These are phyloP conservation scores for Stemphylium vesicarium DNA, from an alignment of 2,329 filamentous ascomycete species.

Conservation along the genomic window DNA sequence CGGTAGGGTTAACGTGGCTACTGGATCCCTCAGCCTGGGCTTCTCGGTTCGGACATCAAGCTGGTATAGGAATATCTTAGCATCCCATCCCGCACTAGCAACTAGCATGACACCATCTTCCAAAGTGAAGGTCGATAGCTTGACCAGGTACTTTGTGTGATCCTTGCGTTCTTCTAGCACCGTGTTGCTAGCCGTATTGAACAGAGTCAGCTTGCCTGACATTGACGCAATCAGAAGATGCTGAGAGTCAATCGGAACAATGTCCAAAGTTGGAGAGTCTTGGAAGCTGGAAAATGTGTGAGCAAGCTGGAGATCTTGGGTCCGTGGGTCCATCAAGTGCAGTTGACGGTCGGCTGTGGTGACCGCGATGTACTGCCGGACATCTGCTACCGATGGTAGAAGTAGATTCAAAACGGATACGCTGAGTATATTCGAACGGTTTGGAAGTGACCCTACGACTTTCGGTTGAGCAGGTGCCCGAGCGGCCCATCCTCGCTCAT, in stretches of 20 bases:
- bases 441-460: constrained; percentile 52
- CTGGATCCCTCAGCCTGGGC: constrained; percentile 46
- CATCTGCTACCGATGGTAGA: constrained; percentile 15
- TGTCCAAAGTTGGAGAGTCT: constrained; percentile 63
- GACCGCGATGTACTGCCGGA: constrained; percentile 38
- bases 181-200: constrained; percentile 48
- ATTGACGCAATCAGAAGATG: constrained; percentile 63
- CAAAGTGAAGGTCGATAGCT: constrained; percentile 50
- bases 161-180: constrained; percentile 60
- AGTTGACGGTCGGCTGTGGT: constrained; percentile 53
- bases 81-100: constrained; percentile 68
- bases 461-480: constrained; percentile 56
- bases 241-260: constrained; percentile 51
- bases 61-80: constrained; percentile 61
- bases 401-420: constrained; percentile 53
- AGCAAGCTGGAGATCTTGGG: constrained; percentile 39
- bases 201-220: constrained; percentile 63
- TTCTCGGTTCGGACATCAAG: constrained; percentile 35
- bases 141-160: constrained; percentile 65
- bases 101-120: constrained; percentile 45
- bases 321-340: constrained; percentile 52
- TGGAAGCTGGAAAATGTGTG: constrained; percentile 51
- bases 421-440: constrained; percentile 61
- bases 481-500: constrained; percentile 52
- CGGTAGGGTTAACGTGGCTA: constrained; percentile 52